Evolutionary conservation across 495 filamentous ascomycete genomes (phyloP).

Genomic region (Ascodesmis nigricans): DNA sequence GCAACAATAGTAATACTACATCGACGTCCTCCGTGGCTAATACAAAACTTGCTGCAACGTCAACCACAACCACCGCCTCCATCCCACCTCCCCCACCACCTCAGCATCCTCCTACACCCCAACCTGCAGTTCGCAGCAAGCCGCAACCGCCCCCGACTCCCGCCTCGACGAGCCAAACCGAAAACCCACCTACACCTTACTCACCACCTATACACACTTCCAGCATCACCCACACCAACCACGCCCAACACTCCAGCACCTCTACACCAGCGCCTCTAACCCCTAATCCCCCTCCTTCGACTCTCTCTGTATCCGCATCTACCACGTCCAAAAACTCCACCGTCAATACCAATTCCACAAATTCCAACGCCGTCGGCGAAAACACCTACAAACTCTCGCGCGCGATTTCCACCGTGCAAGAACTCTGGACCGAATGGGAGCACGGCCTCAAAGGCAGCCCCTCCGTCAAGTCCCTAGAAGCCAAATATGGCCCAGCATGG

Average conservation of each 20-base stretch:
- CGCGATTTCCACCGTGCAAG: constrained; percentile 11
- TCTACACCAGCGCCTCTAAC: constrained; percentile 11
- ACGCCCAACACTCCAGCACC: constrained; percentile 5
- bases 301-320: constrained; percentile 4
- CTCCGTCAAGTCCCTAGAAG: constrained; percentile 15
- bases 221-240: neutral
- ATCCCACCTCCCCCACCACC: no score
- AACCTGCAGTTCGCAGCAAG: no score
- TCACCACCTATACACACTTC: constrained; percentile 11
- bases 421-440: constrained; percentile 19
- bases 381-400: constrained; percentile 18
- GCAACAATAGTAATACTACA: neutral
- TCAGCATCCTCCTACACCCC: neutral
- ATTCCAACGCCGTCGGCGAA: constrained; percentile 3
- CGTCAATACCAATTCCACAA: constrained; percentile 5
- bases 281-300: constrained; percentile 5
- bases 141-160: neutral
- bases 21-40: neutral
- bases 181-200: constrained; percentile 17
- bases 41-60: neutral
- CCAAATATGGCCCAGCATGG: constrained; percentile 17
- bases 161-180: neutral
- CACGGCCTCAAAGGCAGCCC: constrained; percentile 7
- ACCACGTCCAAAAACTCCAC: constrained; percentile 3
- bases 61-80: no score